Conservation (phyloP, 768 basidiomycete genomes). For the Thelephora aurantiotincta region DNA sequence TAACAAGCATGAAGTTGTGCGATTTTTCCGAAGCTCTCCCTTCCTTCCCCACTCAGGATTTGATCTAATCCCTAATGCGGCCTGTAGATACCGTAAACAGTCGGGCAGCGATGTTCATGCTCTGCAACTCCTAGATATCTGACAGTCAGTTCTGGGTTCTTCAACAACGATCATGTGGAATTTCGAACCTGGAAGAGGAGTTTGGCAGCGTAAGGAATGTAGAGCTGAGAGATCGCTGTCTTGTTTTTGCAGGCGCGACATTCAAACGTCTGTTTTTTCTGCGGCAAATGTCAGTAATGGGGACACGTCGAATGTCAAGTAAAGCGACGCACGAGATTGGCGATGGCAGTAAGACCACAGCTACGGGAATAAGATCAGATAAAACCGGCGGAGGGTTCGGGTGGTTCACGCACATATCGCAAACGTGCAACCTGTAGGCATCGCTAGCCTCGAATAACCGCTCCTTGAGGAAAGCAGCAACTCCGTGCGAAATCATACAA, state of each 20-base stretch:
- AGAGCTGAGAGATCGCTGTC: slow-evolving; percentile 82
- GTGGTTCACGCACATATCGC: slow-evolving; percentile 66
- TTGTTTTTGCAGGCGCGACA: slow-evolving; percentile 97
- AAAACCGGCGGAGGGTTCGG: neutral
- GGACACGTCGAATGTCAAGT: neutral
- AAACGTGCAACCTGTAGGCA: slow-evolving; percentile 89
- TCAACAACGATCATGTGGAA: neutral
- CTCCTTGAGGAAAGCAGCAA: slow-evolving; percentile 96
- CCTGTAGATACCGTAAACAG: slow-evolving; percentile 80
- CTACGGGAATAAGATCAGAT: slow-evolving; percentile 24
- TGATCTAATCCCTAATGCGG: slow-evolving; percentile 50
- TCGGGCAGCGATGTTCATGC: slow-evolving; percentile 89
- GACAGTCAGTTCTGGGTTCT: slow-evolving; percentile 1
- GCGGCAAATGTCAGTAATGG: slow-evolving; percentile 5
- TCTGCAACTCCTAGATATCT: slow-evolving; percentile 63
- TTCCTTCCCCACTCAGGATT: too few relatives aligned
- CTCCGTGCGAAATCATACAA: slow-evolving; percentile 99
- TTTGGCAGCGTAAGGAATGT: slow-evolving; percentile 95
- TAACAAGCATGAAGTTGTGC: too few relatives aligned
- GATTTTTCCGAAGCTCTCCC: too few relatives aligned
- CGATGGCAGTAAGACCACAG: slow-evolving; percentile 93
- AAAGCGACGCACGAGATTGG: slow-evolving; percentile 60
- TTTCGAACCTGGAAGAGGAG: slow-evolving; percentile 76
- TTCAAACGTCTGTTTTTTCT: slow-evolving; percentile 99
- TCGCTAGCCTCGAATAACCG: slow-evolving; percentile 89